A percentile compares a stretch with the other conserved stretches of the same genome.
phyloP scores from a whole-genome alignment of 306 rosid genomes.

The Begonia peltatifolia region DNA sequence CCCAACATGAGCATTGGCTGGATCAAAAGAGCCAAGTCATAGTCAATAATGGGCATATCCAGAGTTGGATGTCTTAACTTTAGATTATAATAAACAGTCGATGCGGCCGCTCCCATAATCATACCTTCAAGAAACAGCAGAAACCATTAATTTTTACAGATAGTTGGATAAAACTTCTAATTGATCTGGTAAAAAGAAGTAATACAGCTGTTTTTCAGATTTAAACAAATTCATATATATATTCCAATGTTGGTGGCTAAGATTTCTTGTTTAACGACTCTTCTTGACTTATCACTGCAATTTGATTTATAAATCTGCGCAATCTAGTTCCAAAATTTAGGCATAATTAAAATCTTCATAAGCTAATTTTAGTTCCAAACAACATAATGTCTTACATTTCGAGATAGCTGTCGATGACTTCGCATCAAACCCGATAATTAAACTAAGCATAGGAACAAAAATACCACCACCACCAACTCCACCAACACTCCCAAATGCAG shows the following conservation, averaged over 20 bases:
- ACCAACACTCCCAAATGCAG: constrained; percentile 84
- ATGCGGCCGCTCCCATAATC: constrained; percentile 82
- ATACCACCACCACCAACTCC: constrained; percentile 96
- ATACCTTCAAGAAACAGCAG: constrained; percentile 40
- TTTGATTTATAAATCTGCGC: no score
- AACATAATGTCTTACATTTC: constrained; percentile 33
- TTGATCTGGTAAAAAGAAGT: not conserved
- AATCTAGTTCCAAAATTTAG: no score
- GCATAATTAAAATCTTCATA: no score
- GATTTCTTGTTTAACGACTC: no score
- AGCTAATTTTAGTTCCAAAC: no score
- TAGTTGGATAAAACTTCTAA: no score
- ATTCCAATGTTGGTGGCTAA: no score
- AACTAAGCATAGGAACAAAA: constrained; percentile 85
- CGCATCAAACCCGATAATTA: constrained; percentile 69
- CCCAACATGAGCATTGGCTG: constrained; percentile 98
- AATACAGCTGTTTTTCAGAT: no score
- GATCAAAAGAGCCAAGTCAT: constrained; percentile 75
- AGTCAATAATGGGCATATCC: constrained; percentile 67
- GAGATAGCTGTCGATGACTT: constrained; percentile 86
- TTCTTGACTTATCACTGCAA: no score
- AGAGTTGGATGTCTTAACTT: constrained; percentile 63
- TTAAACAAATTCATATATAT: no score
- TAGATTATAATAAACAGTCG: constrained; percentile 81
- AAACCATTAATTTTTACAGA: not conserved